Conservation (phyloP, 352 stramenopile genomes). For the Pythium apleroticum region DNA sequence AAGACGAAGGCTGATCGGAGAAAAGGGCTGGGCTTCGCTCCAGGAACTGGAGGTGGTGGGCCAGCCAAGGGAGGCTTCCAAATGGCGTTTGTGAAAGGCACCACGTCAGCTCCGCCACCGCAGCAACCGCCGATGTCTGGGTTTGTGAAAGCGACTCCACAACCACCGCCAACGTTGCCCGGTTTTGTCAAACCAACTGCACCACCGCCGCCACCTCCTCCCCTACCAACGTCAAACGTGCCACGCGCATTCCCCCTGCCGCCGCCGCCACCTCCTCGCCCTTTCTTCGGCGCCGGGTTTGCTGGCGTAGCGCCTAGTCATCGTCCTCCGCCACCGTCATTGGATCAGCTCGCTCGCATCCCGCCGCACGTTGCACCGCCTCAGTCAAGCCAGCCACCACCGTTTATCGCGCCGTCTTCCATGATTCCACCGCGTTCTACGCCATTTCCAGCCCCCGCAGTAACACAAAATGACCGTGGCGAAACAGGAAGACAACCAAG, state of each 20-base stretch:
- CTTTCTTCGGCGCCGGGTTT: background rate
- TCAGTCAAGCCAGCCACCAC: background rate
- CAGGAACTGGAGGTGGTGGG: background rate
- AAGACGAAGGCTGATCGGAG: constrained; percentile 67
- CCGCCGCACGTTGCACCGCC: background rate
- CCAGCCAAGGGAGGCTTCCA: constrained; percentile 4
- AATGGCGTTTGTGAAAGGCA: constrained; percentile 16
- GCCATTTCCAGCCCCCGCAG: background rate
- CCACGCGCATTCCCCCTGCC: constrained; percentile 3
- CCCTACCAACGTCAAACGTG: background rate
- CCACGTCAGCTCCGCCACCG: background rate
- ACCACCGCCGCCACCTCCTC: background rate
- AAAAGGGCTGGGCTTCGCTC: constrained; percentile 68
- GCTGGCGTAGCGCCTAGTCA: background rate
- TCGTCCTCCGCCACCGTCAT: background rate
- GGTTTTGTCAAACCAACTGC: constrained; percentile 29
- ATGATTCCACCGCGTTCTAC: background rate
- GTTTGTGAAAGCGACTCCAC: constrained; percentile 28
- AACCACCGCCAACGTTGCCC: background rate
- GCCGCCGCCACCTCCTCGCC: background rate
- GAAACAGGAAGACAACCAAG: background rate
- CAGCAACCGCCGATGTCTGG: constrained; percentile 21
- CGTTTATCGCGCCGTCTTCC: background rate
- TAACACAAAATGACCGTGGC: background rate
- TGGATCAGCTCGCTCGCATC: background rate